Base-by-base conservation (phyloP, 208 protist genomes). In the Crithidia expoeki region DNA sequence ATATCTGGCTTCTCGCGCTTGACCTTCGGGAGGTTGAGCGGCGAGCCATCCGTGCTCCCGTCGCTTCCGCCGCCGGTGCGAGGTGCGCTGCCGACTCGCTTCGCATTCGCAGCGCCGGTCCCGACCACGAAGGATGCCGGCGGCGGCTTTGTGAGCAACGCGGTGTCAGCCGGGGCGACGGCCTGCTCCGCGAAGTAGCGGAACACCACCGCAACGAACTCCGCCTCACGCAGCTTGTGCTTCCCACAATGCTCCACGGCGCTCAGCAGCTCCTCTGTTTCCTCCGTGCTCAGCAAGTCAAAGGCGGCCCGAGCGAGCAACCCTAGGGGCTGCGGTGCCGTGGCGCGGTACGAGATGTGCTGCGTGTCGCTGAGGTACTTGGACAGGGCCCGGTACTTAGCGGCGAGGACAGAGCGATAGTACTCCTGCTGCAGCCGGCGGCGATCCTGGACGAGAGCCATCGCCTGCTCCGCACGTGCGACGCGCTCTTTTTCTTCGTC, bases 371-470 rank as follows among this genome's bases (percentile, higher is more conserved):
- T 58, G 11, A 62, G 68, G 56, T 74, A 62, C 30, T 66, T 38
- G 12, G 74, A 69, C 2, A 95, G 47, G 5, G 73, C 73, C 23
- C 76, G 62, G 74, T 81, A 95, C 67, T 95, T 95, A 27, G 83
- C 81, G 1, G 57, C 44, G 19, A 94, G 69, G 21, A 92, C 55
- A 7, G 76, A 52, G 42, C 73, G 77, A 56, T 72, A 52, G 72
- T 79, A 74, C 46, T 93, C 79, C 44, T 72, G 40, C 49, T 83
- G 61, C 6, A 95, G 72, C 11, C 53, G 47, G 19, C 64, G 58
- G 61, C 71, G 81, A 23, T 68, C 61, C 36, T 77, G 49, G 32
- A 72, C 81, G 46, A 74, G 65, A 49, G 68, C n/a, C 27, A 64
- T 30, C 9, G 52, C 59, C 30, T 62, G 34, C 68, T 81, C 63